A percentile compares a stretch with the other conserved stretches of the same genome.
Conservation (phyloP, 495 filamentous ascomycete species). For the Tuber aestivum region DNA sequence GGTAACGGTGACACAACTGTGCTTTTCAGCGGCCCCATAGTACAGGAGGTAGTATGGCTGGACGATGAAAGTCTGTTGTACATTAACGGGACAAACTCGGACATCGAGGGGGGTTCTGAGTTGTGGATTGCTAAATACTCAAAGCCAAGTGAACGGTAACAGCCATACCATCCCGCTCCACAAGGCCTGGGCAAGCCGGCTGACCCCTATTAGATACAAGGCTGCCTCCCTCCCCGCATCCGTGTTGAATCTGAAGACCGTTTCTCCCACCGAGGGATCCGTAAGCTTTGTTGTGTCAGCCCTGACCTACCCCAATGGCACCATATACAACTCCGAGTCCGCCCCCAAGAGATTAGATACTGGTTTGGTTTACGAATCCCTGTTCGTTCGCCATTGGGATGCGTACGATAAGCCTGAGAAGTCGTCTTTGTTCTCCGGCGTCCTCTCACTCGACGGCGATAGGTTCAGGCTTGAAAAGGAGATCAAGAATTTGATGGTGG, state of each 20-base stretch:
- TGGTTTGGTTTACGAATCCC: constrained; percentile 60
- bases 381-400: constrained; percentile 78
- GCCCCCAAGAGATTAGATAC: constrained; percentile 54
- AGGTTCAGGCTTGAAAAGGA: constrained; percentile 46
- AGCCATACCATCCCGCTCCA: constrained; percentile 21
- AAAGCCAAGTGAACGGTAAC: constrained; percentile 50
- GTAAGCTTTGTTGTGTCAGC: constrained; percentile 66
- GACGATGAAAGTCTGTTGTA: constrained; percentile 35
- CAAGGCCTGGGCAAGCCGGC: constrained; percentile 13
- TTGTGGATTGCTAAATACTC: constrained; percentile 53
- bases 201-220: constrained; percentile 48
- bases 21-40: constrained; percentile 58
- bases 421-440: constrained; percentile 67
- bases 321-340: constrained; percentile 55
- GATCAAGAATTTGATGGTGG: constrained; percentile 56
- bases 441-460: constrained; percentile 52
- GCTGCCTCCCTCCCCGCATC: constrained; percentile 61
- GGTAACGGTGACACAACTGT: constrained; percentile 59
- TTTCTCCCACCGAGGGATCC: constrained; percentile 54
- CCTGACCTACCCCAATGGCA: constrained; percentile 56
- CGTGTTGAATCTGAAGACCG: constrained; percentile 68
- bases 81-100: constrained; percentile 38
- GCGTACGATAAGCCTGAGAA: constrained; percentile 61
- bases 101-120: constrained; percentile 47
- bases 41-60: constrained; percentile 37